These are phyloP conservation scores for Arthonia radiata DNA, from an alignment of 495 filamentous ascomycete species.

Conservation along the genomic window DNA sequence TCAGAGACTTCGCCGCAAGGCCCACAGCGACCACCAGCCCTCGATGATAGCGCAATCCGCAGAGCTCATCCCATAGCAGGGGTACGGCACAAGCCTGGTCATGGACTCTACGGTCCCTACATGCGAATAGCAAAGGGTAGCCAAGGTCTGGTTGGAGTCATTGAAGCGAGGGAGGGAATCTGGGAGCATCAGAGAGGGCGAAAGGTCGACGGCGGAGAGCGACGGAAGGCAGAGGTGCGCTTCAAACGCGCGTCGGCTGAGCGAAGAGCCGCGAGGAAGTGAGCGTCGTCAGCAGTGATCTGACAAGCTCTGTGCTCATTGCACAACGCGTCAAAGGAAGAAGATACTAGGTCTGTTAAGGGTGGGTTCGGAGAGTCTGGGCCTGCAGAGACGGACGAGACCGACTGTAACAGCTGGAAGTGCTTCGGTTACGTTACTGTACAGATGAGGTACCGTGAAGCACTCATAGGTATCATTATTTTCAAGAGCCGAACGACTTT, in stretches of 20 bases:
- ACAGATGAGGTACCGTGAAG: too few species aligned
- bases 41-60: slow-evolving; percentile 1
- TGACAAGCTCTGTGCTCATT: too few species aligned
- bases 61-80: slow-evolving; percentile 12
- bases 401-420: too few species aligned
- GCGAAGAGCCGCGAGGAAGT: slow-evolving; percentile 10
- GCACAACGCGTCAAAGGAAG: too few species aligned
- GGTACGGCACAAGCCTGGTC: slow-evolving; percentile 10
- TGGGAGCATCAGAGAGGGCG: slow-evolving; percentile 66
- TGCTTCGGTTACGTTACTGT: too few species aligned
- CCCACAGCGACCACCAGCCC: slow-evolving; percentile 9
- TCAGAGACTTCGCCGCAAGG: slow-evolving; percentile 5
- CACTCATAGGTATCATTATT: too few species aligned
- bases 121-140: slow-evolving; percentile 32
- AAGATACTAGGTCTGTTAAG: too few species aligned
- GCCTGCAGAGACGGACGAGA: too few species aligned
- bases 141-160: slow-evolving; percentile 30
- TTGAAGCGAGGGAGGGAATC: slow-evolving; percentile 56
- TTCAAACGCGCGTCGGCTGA: slow-evolving; percentile 29
- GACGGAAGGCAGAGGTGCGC: slow-evolving; percentile 61
- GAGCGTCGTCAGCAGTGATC: too few species aligned
- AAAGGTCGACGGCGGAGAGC: slow-evolving; percentile 93
- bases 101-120: slow-evolving; percentile 2
- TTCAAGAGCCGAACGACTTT: too few species aligned
- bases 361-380: too few species aligned